Conservation (phyloP, 1,139 yeast genomes). For the Pichia cactophila region DNA sequence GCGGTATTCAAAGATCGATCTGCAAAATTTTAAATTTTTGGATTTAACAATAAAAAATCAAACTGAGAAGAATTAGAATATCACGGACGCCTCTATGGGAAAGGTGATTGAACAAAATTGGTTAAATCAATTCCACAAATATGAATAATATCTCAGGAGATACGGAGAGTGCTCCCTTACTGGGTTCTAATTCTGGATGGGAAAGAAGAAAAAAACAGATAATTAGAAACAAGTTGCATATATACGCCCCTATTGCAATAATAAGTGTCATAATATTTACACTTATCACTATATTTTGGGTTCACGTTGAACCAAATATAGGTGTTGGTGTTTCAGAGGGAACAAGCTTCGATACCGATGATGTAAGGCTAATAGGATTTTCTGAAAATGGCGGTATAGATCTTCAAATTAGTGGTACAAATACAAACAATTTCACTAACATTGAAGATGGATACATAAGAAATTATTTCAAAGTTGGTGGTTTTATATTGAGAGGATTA, state of each 20-base stretch:
- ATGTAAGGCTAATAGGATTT: slow-evolving; percentile 27
- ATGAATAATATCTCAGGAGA: not conserved
- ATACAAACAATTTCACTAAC: slow-evolving; percentile 25
- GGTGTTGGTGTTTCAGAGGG: slow-evolving; percentile 28
- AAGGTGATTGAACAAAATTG: not conserved
- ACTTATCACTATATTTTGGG: slow-evolving; percentile 12
- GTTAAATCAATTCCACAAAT: not conserved
- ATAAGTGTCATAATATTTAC: slow-evolving; percentile 11
- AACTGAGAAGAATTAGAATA: not conserved
- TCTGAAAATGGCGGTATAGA: slow-evolving; percentile 26
- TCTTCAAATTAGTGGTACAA: slow-evolving; percentile 26
- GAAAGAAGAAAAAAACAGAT: slow-evolving; percentile 1
- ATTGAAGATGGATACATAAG: slow-evolving; percentile 24
- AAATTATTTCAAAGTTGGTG: slow-evolving; percentile 27
- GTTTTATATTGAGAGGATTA: slow-evolving; percentile 19
- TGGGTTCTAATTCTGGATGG: slow-evolving; percentile 5
- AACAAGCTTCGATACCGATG: slow-evolving; percentile 26
- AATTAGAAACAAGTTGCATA: slow-evolving; percentile 17
- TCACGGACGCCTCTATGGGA: not conserved
- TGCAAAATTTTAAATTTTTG: not conserved
- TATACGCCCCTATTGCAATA: slow-evolving; percentile 16
- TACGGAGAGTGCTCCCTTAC: slow-evolving; percentile 2
- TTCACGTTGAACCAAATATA: slow-evolving; percentile 23
- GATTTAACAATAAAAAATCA: too few relatives aligned
- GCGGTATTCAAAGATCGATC: too few relatives aligned